phyloP scores from a whole-genome alignment of 176 grass and related monocot genomes.

The Carex scoparia region DNA sequence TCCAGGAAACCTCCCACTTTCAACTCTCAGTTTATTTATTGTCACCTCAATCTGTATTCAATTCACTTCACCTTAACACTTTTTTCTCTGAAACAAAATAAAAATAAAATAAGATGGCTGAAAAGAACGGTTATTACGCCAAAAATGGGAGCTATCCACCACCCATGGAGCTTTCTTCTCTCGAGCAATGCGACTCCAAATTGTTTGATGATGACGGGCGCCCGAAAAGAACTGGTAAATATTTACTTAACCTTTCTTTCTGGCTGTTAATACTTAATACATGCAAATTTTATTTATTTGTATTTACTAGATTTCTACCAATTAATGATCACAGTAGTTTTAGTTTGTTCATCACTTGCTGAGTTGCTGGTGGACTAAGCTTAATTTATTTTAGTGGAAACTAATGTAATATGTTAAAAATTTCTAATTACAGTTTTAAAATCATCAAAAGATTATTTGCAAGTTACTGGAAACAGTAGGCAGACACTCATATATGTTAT shows the following conservation, averaged over 20 bases:
- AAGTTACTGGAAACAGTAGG: background rate
- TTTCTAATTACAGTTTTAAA: background rate
- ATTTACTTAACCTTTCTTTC: background rate
- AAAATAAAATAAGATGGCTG: slow-evolving; percentile 20
- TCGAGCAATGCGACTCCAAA: slow-evolving; percentile 13
- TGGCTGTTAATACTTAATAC: background rate
- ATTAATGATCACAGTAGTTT: background rate
- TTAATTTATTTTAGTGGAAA: background rate
- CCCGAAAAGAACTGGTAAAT: slow-evolving; percentile 35
- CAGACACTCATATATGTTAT: background rate
- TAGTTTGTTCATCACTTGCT: background rate
- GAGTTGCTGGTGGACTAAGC: background rate
- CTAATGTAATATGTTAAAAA: background rate
- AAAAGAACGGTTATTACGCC: background rate
- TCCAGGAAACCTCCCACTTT: background rate
- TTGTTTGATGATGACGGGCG: slow-evolving; percentile 67
- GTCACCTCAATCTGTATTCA: background rate
- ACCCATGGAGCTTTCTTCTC: slow-evolving; percentile 41
- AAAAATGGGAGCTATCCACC: slow-evolving; percentile 20
- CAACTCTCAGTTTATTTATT: slow-evolving; percentile 6
- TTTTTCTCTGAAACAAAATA: too few species aligned
- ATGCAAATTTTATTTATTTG: background rate
- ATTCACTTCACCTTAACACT: background rate
- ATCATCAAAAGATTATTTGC: background rate
- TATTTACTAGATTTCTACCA: background rate